These are phyloP conservation scores for Hypomyces rosellus DNA, from an alignment of 2,329 filamentous ascomycete species.

Conservation along the genomic window DNA sequence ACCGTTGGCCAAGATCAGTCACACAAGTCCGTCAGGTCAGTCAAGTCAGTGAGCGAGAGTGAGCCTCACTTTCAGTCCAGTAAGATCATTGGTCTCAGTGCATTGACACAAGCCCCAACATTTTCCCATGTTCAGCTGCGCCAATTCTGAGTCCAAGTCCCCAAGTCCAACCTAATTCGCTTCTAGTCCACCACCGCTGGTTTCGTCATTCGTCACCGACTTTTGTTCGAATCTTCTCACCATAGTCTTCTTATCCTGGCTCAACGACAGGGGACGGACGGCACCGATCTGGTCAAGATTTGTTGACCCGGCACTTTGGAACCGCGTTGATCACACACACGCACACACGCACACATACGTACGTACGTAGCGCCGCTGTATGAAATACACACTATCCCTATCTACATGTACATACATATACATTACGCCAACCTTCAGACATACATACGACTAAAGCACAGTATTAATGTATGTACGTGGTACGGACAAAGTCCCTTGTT, in stretches of 20 bases:
- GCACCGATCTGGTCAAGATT: constrained; percentile 1
- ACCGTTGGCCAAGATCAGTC: too few relatives aligned
- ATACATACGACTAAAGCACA: too few relatives aligned
- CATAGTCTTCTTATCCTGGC: not conserved
- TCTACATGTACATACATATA: too few relatives aligned
- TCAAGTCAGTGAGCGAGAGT: too few relatives aligned
- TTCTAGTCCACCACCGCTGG: too few relatives aligned
- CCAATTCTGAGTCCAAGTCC: not conserved
- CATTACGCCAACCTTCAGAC: too few relatives aligned
- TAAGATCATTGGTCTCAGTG: not conserved
- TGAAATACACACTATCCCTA: not conserved
- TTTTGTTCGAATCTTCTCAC: not conserved
- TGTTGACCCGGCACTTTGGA: not conserved
- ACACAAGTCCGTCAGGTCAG: too few relatives aligned
- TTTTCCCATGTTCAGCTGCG: not conserved
- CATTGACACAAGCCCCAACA: not conserved
- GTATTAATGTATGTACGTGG: too few relatives aligned
- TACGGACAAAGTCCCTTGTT: too few relatives aligned
- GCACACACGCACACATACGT: not conserved
- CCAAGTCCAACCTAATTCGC: too few relatives aligned
- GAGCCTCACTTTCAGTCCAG: not conserved
- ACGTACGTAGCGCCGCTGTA: not conserved
- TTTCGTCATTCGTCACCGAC: not conserved
- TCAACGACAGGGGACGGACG: not conserved
- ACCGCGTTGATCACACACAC: not conserved